Evolutionary conservation across 75 land plant species (phyloP), one percentile per base, ranked within the genome.

Genomic region (Pinus albicaulis): DNA sequence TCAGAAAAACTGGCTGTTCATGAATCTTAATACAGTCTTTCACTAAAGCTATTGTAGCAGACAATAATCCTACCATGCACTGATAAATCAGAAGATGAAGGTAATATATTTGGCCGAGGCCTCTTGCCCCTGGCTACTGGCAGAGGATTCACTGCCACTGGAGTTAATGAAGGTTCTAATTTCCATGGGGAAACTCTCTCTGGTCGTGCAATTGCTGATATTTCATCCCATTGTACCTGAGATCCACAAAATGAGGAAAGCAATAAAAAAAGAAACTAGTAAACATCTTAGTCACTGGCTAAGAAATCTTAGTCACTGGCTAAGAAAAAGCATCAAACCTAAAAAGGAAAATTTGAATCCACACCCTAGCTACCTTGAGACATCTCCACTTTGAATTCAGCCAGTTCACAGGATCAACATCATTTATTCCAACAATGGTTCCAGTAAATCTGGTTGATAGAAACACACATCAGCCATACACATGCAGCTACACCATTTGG

Each of bases 111-210:
- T n/a, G 57, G 20, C 7, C 80, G 77, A 20, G 62, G 38, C 60
- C 61, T 57, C 63, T 78, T 78, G 31, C 23, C 53, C 65, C 75
- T 78, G 16, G 80, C 61, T 20, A 44, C 76, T 22, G 75, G 80
- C 74, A 72, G 53, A 24, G 74, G 3, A 55, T 72, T 55, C 31
- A 56, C 55, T 25, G 88, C 79, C 25, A 82, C 65, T 48, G 61
- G 80, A 3, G 77, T 79, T 0, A 80, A 14, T 26, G 80, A 60
- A 4, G 82, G 80, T 59, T 91, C 87, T 19, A 91, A 86, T 48
- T 86, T 77, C 93, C 93, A 91, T 31, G 92, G 85, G 24, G 89
- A 89, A 56, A 91, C 89, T 20, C 92, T 84, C 22, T 86, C 92
- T 53, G 86, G 87, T 20, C 79, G 83, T 55, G 71, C 59, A 28